Percentiles rank a stretch among this genome's conserved stretches.
These are phyloP conservation scores for Aethionema arabicum DNA, from an alignment of 345 rosid species.

Conservation along the genomic window DNA sequence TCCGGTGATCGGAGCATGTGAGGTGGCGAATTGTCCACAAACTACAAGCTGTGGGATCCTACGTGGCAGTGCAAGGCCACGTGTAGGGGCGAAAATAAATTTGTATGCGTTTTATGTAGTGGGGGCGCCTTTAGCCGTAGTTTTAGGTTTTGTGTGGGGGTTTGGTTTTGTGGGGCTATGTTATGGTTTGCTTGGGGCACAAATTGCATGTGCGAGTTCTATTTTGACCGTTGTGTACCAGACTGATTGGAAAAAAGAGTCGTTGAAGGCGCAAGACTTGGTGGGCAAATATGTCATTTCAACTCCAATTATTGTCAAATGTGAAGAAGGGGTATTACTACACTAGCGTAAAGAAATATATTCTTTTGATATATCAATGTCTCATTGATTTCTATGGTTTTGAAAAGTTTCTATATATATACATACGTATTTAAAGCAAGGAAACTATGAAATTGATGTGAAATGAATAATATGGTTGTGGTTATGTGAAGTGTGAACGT, in stretches of 20 bases:
- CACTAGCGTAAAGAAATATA: conserved; percentile 12
- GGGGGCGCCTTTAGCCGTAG: conserved; percentile 75
- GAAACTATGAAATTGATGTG: too few relatives aligned
- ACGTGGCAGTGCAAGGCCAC: conserved; percentile 83
- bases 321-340: conserved; percentile 40
- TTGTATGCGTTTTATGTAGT: conserved; percentile 78
- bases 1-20: conserved; percentile 84
- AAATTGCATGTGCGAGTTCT: conserved; percentile 66
- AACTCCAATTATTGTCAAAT: conserved; percentile 38
- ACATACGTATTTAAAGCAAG: neutral
- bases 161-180: conserved; percentile 84
- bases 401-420: conserved; percentile 13
- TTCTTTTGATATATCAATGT: neutral
- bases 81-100: conserved; percentile 63
- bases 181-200: conserved; percentile 85
- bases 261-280: conserved; percentile 60
- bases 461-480: too few relatives aligned
- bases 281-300: conserved; percentile 48
- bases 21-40: conserved; percentile 93
- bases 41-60: conserved; percentile 89
- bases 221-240: conserved; percentile 57
- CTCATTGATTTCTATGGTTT: conserved; percentile 8
- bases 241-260: conserved; percentile 84
- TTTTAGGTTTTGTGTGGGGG: conserved; percentile 57
- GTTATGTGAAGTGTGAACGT: too few relatives aligned